Base-by-base conservation (phyloP, 2,329 filamentous ascomycete genomes). In the Fusarium armeniacum region DNA sequence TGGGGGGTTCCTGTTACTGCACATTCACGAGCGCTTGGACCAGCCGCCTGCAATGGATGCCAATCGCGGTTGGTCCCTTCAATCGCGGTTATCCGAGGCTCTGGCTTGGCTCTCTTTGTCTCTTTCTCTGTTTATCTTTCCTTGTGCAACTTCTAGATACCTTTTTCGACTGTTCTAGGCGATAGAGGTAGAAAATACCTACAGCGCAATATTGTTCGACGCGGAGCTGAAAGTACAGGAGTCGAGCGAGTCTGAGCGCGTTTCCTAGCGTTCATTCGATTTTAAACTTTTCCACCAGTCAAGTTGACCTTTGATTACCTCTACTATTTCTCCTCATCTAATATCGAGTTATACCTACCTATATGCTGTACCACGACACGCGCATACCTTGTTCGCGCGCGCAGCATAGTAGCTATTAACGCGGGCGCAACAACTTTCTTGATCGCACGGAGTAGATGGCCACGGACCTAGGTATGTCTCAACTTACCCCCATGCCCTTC, bases 41-140 rank as follows among this genome's bases (percentile, higher is more conserved):
- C 72, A 75, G 47, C 65, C 55, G 65, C 65, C 49, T 30, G 41
- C 24, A 70, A 73, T 60, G 20, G 20, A 20, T 20, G 65, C 47
- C 40, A 55, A 56, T 20, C 55, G 36, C 47, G 50, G 54, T 52
- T 53, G 22, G 49, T 26, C 15, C 32, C 16, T 11, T 51, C 24
- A 40, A 26, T 40, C 49, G 40, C 49, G 33, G 49, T 41, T 26
- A 40, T 51, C 20, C 16, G 41, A 56, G 36, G 35, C 51, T 58
- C 24, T 26, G 24, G 24, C 24, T 26, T 26, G 24, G 24, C 24
- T 26, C 55, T 64, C 20, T 49, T 36, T 57, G 24, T 30, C n/a
- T 33, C 28, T 15, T 58, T 54, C 53, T 60, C 55, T 45, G 35
- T 58, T 61, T 47, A 44, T 52, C 58, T 47, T 55, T 60, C 53